A percentile compares a stretch with the other conserved stretches of the same genome.
Conservation (phyloP, 345 rosid species). For the Lepidium aucheri region DNA sequence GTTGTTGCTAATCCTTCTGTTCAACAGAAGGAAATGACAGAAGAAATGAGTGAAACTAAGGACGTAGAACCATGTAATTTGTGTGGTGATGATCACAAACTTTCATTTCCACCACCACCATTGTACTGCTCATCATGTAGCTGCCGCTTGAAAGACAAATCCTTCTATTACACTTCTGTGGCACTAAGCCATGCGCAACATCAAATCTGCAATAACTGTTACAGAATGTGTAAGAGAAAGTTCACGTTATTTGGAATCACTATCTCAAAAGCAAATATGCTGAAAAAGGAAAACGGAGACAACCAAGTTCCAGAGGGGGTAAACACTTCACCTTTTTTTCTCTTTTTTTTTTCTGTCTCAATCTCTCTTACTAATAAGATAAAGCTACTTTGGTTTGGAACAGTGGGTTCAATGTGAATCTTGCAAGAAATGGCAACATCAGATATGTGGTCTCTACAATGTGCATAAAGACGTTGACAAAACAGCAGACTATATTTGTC, state of each 20-base stretch:
- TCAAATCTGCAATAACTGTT: constrained; percentile 39
- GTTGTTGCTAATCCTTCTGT: not conserved
- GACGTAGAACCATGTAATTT: constrained; percentile 38
- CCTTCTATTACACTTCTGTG: constrained; percentile 30
- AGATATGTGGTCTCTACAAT: constrained; percentile 59
- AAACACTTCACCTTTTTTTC: constrained; percentile 10
- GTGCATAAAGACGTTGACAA: constrained; percentile 30
- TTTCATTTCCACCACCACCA: constrained; percentile 35
- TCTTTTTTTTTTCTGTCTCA: not conserved
- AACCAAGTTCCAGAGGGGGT: constrained; percentile 36
- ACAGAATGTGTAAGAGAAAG: constrained; percentile 7
- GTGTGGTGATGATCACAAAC: constrained; percentile 30
- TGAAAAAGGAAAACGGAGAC: constrained; percentile 28
- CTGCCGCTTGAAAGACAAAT: constrained; percentile 23
- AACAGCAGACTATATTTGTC: constrained; percentile 37
- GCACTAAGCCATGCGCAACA: constrained; percentile 24
- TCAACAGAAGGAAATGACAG: constrained; percentile 9
- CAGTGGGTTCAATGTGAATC: constrained; percentile 58
- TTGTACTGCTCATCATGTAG: constrained; percentile 40
- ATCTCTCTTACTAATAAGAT: not conserved
- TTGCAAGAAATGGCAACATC: constrained; percentile 56
- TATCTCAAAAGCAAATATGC: constrained; percentile 31
- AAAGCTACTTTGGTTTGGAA: not conserved
- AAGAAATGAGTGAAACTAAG: not conserved
- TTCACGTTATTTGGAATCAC: constrained; percentile 23